These are phyloP conservation scores for Quercus lobata DNA, from an alignment of 331 rosid genomes.

Conservation along the genomic window DNA sequence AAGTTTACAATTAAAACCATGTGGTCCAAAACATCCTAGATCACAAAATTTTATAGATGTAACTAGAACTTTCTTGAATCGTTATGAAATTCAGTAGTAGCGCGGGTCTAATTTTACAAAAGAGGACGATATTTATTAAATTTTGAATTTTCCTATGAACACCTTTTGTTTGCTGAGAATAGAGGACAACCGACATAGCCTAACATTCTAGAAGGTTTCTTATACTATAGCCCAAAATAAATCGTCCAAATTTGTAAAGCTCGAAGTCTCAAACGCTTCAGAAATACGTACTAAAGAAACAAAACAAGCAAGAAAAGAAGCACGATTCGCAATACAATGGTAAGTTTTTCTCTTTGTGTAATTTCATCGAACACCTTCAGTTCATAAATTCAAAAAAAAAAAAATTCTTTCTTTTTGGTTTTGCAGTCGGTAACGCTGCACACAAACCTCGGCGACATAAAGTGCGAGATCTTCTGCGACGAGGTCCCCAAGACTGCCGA, in stretches of 20 bases:
- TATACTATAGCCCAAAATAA: not conserved
- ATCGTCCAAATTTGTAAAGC: not conserved
- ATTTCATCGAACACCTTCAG: conserved; percentile 1
- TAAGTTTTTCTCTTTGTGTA: not conserved
- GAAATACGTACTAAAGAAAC: not conserved
- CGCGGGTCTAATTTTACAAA: no score
- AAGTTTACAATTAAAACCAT: no score
- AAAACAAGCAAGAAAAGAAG: no score
- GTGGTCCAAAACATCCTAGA: no score
- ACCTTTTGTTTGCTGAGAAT: not conserved
- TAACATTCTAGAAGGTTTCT: not conserved
- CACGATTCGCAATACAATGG: not conserved
- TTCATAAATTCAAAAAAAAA: not conserved
- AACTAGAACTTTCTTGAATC: no score
- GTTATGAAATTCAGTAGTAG: no score
- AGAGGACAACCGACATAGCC: not conserved
- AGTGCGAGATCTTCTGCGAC: conserved; percentile 92
- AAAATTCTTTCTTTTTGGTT: not conserved
- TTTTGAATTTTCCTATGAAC: not conserved
- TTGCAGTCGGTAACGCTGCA: conserved; percentile 85
- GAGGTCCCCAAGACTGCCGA: conserved; percentile 87
- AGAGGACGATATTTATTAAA: no score
- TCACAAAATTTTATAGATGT: no score
- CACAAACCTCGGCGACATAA: conserved; percentile 93
- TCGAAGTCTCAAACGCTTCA: not conserved